phyloP scores from a whole-genome alignment of 352 stramenopile species.

The Phytophthora capsici region DNA sequence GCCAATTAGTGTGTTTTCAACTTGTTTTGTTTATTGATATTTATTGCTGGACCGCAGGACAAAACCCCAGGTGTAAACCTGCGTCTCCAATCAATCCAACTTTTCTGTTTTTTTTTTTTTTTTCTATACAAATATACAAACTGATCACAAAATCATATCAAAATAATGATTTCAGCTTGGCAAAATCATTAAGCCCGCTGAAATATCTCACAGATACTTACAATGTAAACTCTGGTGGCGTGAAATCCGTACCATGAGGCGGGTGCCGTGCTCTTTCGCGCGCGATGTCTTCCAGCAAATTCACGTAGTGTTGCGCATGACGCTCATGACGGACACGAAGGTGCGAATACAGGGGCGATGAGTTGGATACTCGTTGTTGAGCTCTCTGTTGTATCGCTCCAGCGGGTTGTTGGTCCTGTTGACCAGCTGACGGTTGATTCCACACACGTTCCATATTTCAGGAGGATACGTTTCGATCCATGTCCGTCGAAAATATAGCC shows the following conservation, averaged over 20 bases:
- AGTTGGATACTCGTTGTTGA: slow-evolving; percentile 22
- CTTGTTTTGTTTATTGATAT: background rate
- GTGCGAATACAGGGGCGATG: slow-evolving; percentile 5
- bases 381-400: slow-evolving; percentile 27
- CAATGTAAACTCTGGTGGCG: background rate
- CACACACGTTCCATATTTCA: slow-evolving; percentile 18
- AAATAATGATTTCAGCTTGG: background rate
- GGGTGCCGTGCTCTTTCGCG: background rate
- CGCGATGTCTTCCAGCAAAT: slow-evolving; percentile 7
- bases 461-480: slow-evolving; percentile 20
- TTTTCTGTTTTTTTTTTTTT: no score
- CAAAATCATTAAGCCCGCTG: background rate
- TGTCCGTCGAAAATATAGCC: slow-evolving; percentile 24
- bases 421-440: slow-evolving; percentile 15
- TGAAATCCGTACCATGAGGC: slow-evolving; percentile 1
- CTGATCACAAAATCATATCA: background rate
- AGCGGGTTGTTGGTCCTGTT: slow-evolving; percentile 31
- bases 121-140: no score
- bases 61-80: background rate
- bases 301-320: slow-evolving; percentile 6
- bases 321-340: slow-evolving; percentile 25
- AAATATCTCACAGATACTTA: background rate
- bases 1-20: no score
- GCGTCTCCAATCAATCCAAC: background rate
- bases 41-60: background rate